A percentile compares a stretch with the other conserved stretches of the same genome.
Conservation (phyloP, 2,329 filamentous ascomycete species). For the Penicillium sp. region DNA sequence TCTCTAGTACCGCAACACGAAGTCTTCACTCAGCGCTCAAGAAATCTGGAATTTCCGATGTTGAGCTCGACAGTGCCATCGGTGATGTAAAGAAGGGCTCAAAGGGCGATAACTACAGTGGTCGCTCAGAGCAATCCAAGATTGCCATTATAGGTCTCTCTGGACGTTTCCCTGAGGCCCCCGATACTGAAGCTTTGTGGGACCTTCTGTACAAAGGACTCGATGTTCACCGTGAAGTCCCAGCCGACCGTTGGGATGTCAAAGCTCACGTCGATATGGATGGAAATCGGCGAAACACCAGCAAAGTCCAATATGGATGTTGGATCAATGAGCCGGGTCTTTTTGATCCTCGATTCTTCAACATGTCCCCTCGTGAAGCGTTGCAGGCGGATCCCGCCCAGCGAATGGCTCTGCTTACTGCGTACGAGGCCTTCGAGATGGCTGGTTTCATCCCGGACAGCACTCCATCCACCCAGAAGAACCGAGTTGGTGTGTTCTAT, state of each 20-base stretch:
- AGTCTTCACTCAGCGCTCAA: slow-evolving; percentile 34
- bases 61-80: slow-evolving; percentile 29
- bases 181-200: slow-evolving; percentile 72
- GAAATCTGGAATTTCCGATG: slow-evolving; percentile 25
- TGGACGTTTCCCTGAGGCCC: slow-evolving; percentile 73
- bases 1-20: slow-evolving; percentile 35
- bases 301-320: slow-evolving; percentile 73
- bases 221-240: slow-evolving; percentile 64
- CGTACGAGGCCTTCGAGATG: slow-evolving; percentile 81
- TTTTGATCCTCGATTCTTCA: slow-evolving; percentile 84
- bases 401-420: slow-evolving; percentile 71
- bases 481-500: slow-evolving; percentile 71
- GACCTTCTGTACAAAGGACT: slow-evolving; percentile 72
- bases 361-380: slow-evolving; percentile 81
- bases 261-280: slow-evolving; percentile 70
- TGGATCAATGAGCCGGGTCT: slow-evolving; percentile 74
- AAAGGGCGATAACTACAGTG: slow-evolving; percentile 25
- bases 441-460: slow-evolving; percentile 74
- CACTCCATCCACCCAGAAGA: slow-evolving; percentile 65
- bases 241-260: slow-evolving; percentile 71
- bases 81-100: slow-evolving; percentile 27
- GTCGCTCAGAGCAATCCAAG: slow-evolving; percentile 55
- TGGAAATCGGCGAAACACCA: slow-evolving; percentile 74
- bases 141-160: slow-evolving; percentile 85
- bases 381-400: slow-evolving; percentile 81